Evolutionary conservation across 2,329 filamentous ascomycete species (phyloP).

Genomic region (Trichoderma arundinaceum): DNA sequence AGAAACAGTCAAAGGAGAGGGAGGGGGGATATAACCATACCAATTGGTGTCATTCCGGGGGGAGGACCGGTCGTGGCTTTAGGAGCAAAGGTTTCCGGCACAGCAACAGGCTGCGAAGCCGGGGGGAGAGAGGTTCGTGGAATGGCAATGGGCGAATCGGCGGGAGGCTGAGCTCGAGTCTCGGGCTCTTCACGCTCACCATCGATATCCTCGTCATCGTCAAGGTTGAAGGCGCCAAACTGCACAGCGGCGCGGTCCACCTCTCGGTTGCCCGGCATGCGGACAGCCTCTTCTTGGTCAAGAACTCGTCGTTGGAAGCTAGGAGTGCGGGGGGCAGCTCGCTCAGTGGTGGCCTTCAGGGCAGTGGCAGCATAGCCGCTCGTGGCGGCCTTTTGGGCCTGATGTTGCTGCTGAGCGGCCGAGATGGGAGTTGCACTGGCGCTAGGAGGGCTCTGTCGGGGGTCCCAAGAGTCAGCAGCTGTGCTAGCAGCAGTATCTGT

Average conservation of each 20-base stretch:
- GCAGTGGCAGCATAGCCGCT: slow-evolving; percentile 80
- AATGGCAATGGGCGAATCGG: slow-evolving; percentile 85
- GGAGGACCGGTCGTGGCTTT: slow-evolving; percentile 57
- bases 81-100: slow-evolving; percentile 62
- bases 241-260: slow-evolving; percentile 92
- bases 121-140: slow-evolving; percentile 89
- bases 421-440: slow-evolving; percentile 70
- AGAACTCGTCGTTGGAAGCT: slow-evolving; percentile 86
- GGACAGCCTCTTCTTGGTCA: slow-evolving; percentile 96
- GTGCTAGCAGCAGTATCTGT: slow-evolving; percentile 90
- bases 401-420: slow-evolving; percentile 66
- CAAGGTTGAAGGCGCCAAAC: slow-evolving; percentile 93
- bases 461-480: slow-evolving; percentile 82
- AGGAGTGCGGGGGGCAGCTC: slow-evolving; percentile 66
- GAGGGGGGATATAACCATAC: slow-evolving; percentile 36
- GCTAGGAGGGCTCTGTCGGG: slow-evolving; percentile 63
- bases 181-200: slow-evolving; percentile 94
- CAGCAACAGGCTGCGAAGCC: slow-evolving; percentile 59
- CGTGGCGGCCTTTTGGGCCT: slow-evolving; percentile 57
- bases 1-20: neutral
- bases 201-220: slow-evolving; percentile 87
- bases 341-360: slow-evolving; percentile 73
- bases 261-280: slow-evolving; percentile 96
- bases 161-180: slow-evolving; percentile 89
- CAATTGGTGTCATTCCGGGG: slow-evolving; percentile 46